These are phyloP conservation scores for Fusarium sp. DNA, from an alignment of 2,329 filamentous ascomycete species.

Conservation along the genomic window DNA sequence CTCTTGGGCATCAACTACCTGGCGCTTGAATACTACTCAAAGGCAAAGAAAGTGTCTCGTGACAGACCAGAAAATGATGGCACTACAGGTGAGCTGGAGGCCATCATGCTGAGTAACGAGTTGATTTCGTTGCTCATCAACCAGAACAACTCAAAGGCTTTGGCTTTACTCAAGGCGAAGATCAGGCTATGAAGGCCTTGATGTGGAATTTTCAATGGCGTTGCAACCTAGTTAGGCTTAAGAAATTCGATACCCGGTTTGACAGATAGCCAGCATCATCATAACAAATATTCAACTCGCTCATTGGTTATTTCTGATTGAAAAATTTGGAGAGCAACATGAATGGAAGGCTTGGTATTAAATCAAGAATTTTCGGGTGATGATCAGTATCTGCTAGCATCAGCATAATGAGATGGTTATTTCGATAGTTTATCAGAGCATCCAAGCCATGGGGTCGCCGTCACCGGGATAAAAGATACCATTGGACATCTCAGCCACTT, in stretches of 20 bases:
- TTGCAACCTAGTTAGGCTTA: background rate
- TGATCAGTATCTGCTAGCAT: background rate
- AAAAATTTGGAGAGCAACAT: background rate
- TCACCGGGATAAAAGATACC: constrained; percentile 15
- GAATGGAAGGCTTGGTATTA: background rate
- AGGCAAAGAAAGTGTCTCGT: constrained; percentile 45
- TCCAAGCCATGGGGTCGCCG: constrained; percentile 19
- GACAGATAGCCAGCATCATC: background rate
- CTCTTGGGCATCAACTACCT: constrained; percentile 59
- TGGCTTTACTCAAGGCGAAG: constrained; percentile 45
- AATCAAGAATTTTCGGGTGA: background rate
- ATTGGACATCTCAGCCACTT: constrained; percentile 16
- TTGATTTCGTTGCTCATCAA: constrained; percentile 48
- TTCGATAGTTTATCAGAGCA: constrained; percentile 4
- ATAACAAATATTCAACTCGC: background rate
- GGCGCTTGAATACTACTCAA: constrained; percentile 77
- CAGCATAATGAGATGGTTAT: background rate
- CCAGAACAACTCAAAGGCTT: constrained; percentile 46
- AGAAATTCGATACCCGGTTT: background rate
- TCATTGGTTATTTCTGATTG: background rate
- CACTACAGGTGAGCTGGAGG: constrained; percentile 42
- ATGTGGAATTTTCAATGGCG: background rate
- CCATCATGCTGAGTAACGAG: constrained; percentile 50
- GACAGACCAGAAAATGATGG: background rate
- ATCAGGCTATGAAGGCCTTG: constrained; percentile 37